Evolutionary conservation across 2,329 filamentous ascomycete species (phyloP).

Genomic region (Calonectria fujianensis): DNA sequence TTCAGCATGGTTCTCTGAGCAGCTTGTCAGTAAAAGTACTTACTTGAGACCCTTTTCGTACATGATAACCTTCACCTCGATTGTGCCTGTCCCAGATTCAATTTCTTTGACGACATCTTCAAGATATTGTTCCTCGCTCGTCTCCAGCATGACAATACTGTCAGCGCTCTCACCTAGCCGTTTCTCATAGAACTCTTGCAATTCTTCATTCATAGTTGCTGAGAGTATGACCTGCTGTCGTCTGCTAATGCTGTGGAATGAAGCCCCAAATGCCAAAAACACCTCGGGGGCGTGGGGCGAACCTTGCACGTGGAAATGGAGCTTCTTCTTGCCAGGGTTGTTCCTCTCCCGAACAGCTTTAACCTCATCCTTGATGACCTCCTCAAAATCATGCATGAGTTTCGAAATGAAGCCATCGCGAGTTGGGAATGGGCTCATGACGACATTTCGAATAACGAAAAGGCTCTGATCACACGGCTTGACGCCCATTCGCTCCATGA

Average conservation of each 20-base stretch:
- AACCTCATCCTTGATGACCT: conserved; percentile 56
- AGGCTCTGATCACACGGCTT: conserved; percentile 59
- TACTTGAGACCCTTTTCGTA: conserved; percentile 32
- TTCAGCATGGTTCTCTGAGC: background rate
- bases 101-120: background rate
- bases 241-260: conserved; percentile 58
- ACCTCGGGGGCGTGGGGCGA: conserved; percentile 58
- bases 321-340: conserved; percentile 56
- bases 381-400: conserved; percentile 59
- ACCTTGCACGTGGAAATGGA: conserved; percentile 64
- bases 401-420: conserved; percentile 62
- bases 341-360: conserved; percentile 61
- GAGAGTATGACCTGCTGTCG: conserved; percentile 62
- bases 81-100: background rate
- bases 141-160: conserved; percentile 45
- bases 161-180: conserved; percentile 27
- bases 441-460: conserved; percentile 68
- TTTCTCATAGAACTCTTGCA: conserved; percentile 28
- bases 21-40: background rate
- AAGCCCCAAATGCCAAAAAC: conserved; percentile 63
- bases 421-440: conserved; percentile 68
- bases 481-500: conserved; percentile 64
- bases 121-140: background rate
- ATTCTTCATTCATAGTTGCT: conserved; percentile 26
- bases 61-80: conserved; percentile 39